phyloP scores from a whole-genome alignment of 352 stramenopile species.

The Phytophthora megakarya region DNA sequence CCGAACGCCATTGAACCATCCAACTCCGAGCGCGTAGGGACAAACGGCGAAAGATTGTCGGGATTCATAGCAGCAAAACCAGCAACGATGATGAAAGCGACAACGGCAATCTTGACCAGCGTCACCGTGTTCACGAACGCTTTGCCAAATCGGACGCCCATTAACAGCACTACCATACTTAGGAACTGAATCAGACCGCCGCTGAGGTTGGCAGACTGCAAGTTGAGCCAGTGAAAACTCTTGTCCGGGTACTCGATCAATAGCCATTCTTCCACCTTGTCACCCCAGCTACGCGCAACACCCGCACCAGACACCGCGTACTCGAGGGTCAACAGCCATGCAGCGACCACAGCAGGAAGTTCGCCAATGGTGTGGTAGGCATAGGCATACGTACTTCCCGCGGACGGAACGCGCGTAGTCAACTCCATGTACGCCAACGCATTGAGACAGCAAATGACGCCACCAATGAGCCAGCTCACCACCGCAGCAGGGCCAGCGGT shows the following conservation, averaged over 20 bases:
- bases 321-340: slow-evolving; percentile 87
- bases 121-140: slow-evolving; percentile 88
- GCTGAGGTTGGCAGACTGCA: slow-evolving; percentile 53
- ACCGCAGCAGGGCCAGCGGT: slow-evolving; percentile 75
- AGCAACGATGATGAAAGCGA: slow-evolving; percentile 90
- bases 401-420: slow-evolving; percentile 77
- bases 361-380: slow-evolving; percentile 91
- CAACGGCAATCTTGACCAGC: slow-evolving; percentile 71
- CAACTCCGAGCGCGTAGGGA: slow-evolving; percentile 45
- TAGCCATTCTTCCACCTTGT: slow-evolving; percentile 87
- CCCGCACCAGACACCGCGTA: slow-evolving; percentile 90
- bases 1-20: slow-evolving; percentile 45
- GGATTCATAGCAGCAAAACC: slow-evolving; percentile 79
- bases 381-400: slow-evolving; percentile 92
- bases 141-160: slow-evolving; percentile 87
- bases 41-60: slow-evolving; percentile 87
- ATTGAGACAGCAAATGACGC: slow-evolving; percentile 72
- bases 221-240: slow-evolving; percentile 56
- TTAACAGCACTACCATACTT: slow-evolving; percentile 69
- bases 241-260: slow-evolving; percentile 44
- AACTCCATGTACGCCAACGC: slow-evolving; percentile 90
- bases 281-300: slow-evolving; percentile 90
- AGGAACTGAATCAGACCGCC: slow-evolving; percentile 64
- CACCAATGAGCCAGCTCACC: slow-evolving; percentile 76
- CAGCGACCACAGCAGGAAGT: slow-evolving; percentile 86